These are phyloP conservation scores for Pseudisothecium myosuroides DNA, from an alignment of 225 moss, liverwort and hornwort genomes.

Conservation along the genomic window DNA sequence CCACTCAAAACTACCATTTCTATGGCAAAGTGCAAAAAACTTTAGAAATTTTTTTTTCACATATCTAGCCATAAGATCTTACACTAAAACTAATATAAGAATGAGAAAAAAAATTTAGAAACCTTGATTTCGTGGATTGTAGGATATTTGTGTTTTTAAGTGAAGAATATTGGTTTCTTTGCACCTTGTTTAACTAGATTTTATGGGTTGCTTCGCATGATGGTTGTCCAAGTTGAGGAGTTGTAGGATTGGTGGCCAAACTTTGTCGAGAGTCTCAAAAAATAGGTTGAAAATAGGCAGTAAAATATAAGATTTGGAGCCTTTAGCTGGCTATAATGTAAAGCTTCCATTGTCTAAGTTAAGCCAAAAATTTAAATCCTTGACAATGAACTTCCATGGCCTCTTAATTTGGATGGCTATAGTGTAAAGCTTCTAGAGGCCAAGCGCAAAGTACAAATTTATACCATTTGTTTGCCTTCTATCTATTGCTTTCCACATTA, in stretches of 20 bases:
- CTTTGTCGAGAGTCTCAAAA: not conserved
- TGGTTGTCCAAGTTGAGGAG: rapidly evolving
- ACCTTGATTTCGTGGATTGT: not conserved
- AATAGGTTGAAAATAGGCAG: not conserved
- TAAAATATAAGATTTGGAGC: not conserved
- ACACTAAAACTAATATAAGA: not conserved
- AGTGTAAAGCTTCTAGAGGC: rapidly evolving
- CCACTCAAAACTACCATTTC: not conserved
- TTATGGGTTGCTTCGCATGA: not conserved
- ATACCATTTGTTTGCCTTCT: not conserved
- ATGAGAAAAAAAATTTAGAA: not conserved
- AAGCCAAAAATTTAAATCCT: not conserved
- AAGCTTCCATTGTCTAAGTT: no score
- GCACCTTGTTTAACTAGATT: not conserved
- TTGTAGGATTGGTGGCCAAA: rapidly evolving
- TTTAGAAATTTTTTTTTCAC: not conserved
- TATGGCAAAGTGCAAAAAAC: not conserved
- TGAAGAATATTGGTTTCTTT: not conserved
- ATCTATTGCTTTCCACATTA: not conserved
- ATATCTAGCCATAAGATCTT: not conserved
- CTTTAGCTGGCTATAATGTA: rapidly evolving
- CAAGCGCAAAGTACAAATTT: not conserved
- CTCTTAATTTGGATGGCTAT: not conserved
- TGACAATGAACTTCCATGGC: not conserved
- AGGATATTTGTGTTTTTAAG: not conserved